Base-by-base conservation (phyloP, 345 rosid species). In the Abelmoschus esculentus region DNA sequence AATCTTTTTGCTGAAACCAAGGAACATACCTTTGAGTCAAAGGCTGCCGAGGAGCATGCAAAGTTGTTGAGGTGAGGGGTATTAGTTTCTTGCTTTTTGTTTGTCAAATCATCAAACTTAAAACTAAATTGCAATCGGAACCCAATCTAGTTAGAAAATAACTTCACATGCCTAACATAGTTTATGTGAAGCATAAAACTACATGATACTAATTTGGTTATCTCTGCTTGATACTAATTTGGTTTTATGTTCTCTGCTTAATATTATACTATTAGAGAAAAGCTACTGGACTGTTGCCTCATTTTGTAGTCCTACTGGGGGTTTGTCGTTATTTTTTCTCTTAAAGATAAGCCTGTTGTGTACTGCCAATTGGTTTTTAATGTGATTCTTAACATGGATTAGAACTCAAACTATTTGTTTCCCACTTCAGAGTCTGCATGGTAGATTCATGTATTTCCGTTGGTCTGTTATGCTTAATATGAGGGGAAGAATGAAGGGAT, bases 21-120 rank as follows among this genome's bases (percentile, higher is more conserved):
- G 80, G 99, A 95, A 66, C 90, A 93, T 70, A 79, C 75, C 49
- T 95, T 95, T 56, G 97, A 95, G 90, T 90, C 97, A 54, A 95
- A 91, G 75, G 97, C 96, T 73, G 99, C 97, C 6, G 97, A 95
- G 70, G 99, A 95, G 79, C 99, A 95, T 76, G 93, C 97, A 58
- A 95, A 90, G 79, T 77, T 95, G 65, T 77, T 95, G 70, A 95
- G 91, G 99, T 93, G 76, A 77, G 79, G 61, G 57, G 31, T 72
- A 34, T 38, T 8, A 60, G 52, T 14, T 75, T 60, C 19, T 52
- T 71, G 4, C 11, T 47, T 73, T 26, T 8, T 44, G 22, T 47
- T 47, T 66, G 26, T 50, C 9, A 49, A 53, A 44, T 56, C 70
- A 29, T 66, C 70, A 49, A 65, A 66, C 70, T 18, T 49, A 14